Base-by-base conservation (phyloP, 2,329 filamentous ascomycete species). In the Clonostachys rosea region DNA sequence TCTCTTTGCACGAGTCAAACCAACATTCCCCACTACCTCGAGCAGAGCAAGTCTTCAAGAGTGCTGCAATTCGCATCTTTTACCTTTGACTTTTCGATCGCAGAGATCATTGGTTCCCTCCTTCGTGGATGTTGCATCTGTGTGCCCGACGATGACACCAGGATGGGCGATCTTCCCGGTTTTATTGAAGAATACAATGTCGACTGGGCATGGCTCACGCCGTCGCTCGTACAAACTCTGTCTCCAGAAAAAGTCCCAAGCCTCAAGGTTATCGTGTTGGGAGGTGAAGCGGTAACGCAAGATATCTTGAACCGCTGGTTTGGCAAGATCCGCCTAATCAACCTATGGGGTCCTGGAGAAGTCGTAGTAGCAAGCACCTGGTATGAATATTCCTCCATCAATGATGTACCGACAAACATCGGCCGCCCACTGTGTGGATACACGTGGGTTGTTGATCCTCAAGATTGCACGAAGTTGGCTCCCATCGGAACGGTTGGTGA, bases 401-500 rank as follows among this genome's bases (percentile, higher is more conserved):
- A 18, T n/a, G 43, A 50, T 9, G 35, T 20, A 14, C 40, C 43
- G 6, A 40, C 16, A 18, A 47, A 43, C 3, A 41, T 48, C 36
- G 49, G 49, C 6, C 34, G 14, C 9, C 43, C 39, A 16, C 17
- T 42, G 4, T 47, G 49, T 10, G 50, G 45, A 16, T 41, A 43
- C 14, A 16, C 42, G 36, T 58, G 52, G 50, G 45, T 60, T 40
- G 49, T 54, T 14, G 50, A 56, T 13, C 35, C 50, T 5, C 44
- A 48, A 17, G 47, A 58, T 40, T 24, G 43, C 43, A 20, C 51
- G n/a, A 34, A 45, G 13, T 48, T 59, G 9, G 43, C 49, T 3
- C 57, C 58, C 3, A 39, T 59, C 10, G 58, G 58, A 4, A 40
- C 41, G 8, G 24, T 54, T 13, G 60, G 59, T 4, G 64, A 67